Evolutionary conservation across 371 early-diverging fungal genomes (phyloP).

Genomic region (Actinomortierella ambigua): DNA sequence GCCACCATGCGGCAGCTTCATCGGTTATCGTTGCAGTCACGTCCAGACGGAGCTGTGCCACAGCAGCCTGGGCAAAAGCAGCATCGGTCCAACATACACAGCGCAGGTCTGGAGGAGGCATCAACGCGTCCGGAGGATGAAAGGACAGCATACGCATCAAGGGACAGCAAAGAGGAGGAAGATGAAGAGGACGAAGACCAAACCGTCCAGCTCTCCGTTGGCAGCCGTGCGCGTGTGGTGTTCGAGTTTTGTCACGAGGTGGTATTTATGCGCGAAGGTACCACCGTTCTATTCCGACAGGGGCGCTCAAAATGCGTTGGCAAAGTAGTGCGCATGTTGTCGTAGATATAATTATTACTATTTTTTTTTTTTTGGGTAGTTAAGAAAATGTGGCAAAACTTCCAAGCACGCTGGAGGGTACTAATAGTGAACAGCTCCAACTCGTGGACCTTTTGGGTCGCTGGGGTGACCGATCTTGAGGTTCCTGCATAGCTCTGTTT

Average conservation of each 20-base stretch:
- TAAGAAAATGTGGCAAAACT: too few relatives aligned
- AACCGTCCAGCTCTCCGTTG: slow-evolving; percentile 41
- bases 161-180: slow-evolving; percentile 48
- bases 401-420: not conserved
- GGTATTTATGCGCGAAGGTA: slow-evolving; percentile 76
- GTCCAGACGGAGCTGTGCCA: too few relatives aligned
- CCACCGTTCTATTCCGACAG: slow-evolving; percentile 78
- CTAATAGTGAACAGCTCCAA: not conserved
- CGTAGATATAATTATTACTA: too few relatives aligned
- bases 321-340: slow-evolving; percentile 61
- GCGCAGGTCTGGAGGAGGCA: too few relatives aligned
- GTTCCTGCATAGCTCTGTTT: not conserved
- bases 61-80: too few relatives aligned
- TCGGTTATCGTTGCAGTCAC: slow-evolving; percentile 3
- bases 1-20: slow-evolving; percentile 19
- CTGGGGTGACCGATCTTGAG: not conserved
- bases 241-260: slow-evolving; percentile 82
- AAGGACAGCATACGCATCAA: too few relatives aligned
- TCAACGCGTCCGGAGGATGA: too few relatives aligned
- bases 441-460: not conserved
- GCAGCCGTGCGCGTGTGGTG: slow-evolving; percentile 73
- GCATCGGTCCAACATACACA: too few relatives aligned
- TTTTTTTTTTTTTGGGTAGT: too few relatives aligned
- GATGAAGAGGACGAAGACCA: slow-evolving; percentile 52
- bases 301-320: slow-evolving; percentile 91